These are phyloP conservation scores for Neocatenulostroma microsporum DNA, from an alignment of 2,329 filamentous ascomycete species.

Conservation along the genomic window DNA sequence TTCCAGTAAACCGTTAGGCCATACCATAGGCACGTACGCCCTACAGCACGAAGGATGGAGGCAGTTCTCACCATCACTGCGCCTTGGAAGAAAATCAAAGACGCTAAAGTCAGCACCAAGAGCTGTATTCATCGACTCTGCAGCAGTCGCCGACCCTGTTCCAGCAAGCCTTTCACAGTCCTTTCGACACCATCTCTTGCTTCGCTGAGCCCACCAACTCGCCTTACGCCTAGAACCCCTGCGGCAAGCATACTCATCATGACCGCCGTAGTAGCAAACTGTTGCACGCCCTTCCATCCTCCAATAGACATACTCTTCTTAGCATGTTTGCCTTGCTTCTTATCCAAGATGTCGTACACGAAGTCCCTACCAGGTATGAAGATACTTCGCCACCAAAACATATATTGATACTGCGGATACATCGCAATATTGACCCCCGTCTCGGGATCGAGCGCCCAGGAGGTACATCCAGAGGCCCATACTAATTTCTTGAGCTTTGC, in stretches of 20 bases:
- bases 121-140: too few relatives aligned
- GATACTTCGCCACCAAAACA: slow-evolving; percentile 43
- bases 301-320: slow-evolving; percentile 15
- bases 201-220: slow-evolving; percentile 8
- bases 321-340: slow-evolving; percentile 7
- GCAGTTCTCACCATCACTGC: too few relatives aligned
- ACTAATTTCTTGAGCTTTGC: slow-evolving; percentile 37
- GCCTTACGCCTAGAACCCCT: slow-evolving; percentile 10
- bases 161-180: neutral
- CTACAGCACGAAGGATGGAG: too few relatives aligned
- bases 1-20: too few relatives aligned
- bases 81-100: too few relatives aligned
- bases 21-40: too few relatives aligned
- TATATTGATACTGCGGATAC: slow-evolving; percentile 47
- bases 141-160: neutral
- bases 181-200: neutral
- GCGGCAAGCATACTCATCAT: slow-evolving; percentile 5
- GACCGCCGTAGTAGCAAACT: slow-evolving; percentile 6
- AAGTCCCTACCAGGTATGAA: slow-evolving; percentile 31
- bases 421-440: slow-evolving; percentile 45
- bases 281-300: slow-evolving; percentile 15
- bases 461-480: slow-evolving; percentile 44
- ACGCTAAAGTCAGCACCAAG: too few relatives aligned
- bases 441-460: slow-evolving; percentile 45
- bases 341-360: slow-evolving; percentile 14